Evolutionary conservation across 805 yeast species (phyloP).

Genomic region (Cyberlindnera petersonii): DNA sequence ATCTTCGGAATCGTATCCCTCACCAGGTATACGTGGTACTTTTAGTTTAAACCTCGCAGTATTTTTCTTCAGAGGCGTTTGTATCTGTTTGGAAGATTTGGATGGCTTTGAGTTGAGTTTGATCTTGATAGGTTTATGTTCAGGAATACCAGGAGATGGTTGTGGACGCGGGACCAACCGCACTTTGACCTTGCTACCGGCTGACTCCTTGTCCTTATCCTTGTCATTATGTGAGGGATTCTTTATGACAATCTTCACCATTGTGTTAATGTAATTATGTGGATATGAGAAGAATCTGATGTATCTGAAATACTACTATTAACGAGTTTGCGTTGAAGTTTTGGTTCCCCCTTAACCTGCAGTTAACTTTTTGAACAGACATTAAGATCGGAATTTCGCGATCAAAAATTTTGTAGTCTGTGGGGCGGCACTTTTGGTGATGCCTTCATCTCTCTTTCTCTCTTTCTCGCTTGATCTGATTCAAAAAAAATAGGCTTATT

Average conservation of each 20-base stretch:
- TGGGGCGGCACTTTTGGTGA: no score
- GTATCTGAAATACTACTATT: no score
- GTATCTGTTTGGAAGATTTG: slow-evolving; percentile 15
- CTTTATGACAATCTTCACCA: slow-evolving; percentile 15
- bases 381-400: no score
- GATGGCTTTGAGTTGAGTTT: slow-evolving; percentile 11
- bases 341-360: no score
- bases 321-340: no score
- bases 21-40: slow-evolving; percentile 75
- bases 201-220: slow-evolving; percentile 1
- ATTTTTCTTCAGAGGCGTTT: slow-evolving; percentile 21
- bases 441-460: no score
- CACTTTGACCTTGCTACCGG: slow-evolving; percentile 15
- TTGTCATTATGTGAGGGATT: slow-evolving; percentile 2
- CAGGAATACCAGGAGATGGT: slow-evolving; percentile 5
- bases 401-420: no score
- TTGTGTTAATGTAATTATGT: no score
- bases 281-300: no score
- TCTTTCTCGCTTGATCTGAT: no score
- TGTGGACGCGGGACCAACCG: slow-evolving; percentile 9
- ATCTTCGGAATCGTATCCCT: slow-evolving; percentile 95
- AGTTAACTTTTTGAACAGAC: no score
- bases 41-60: slow-evolving; percentile 36
- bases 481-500: no score
- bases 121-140: slow-evolving; percentile 11